Evolutionary conservation across 257 asterid genomes (phyloP), one percentile per base, ranked within the genome.

Genomic region (Oldenlandia corymbosa): DNA sequence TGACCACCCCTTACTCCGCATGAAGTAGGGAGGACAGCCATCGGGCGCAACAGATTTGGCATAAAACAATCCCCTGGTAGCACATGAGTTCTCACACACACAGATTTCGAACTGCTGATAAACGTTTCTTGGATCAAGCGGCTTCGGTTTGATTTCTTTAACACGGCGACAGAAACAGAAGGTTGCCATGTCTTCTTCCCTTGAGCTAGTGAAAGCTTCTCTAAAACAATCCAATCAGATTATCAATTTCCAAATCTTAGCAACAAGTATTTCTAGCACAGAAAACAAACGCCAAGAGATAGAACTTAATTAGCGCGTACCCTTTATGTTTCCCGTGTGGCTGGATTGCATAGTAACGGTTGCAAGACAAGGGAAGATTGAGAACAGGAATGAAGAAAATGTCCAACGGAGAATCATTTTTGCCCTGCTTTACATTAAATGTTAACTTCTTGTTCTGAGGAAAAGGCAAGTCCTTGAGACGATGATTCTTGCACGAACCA

Each of bases 371-470:
- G 0, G 90, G 84, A 42, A 72, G 85, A 45, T 82, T 70, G 27
- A 86, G 85, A 69, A 74, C 75, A 0, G 94, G 91, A 9, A 34
- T 34, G 39, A 34, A 9, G 9, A 34, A 3, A 34, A 9, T 9
- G 9, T 34, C 39, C 4, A 11, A 0, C 46, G 7, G 0, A 1
- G 57, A 14, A 20, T 71, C 78, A 8, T 34, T 34, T 3, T 4
- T 34, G 9, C 6, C 9, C 39, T 34, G 39, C 6, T 34, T 4
- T 3, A 3, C 4, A 34, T 1, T 21, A 31, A 83, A 68, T 1
- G 62, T 64, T 51, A 81, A 57, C 60, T 75, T 74, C 66, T 83
- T 83, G 81, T 81, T 73, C 68, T 83, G 95, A 62, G 94, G 95
- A 65, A 88, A 76, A 11, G 88, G 91, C 18, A 85, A 51, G 2